A percentile compares a stretch with the other conserved stretches of the same genome.
Evolutionary conservation across 83 land plant species (phyloP).

Genomic region (Picea mariana): DNA sequence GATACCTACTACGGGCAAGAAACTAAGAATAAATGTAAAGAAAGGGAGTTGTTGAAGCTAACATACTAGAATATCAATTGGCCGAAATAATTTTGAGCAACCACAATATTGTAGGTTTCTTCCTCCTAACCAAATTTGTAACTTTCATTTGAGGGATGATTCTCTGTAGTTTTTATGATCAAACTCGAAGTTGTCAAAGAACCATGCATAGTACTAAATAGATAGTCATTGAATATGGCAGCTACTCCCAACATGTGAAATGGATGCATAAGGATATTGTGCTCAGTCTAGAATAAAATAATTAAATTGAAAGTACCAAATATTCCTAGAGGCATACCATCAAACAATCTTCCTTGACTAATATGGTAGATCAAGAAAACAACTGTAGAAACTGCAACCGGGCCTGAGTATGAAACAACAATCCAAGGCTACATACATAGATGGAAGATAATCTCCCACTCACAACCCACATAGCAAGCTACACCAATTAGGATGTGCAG

Average conservation of each 20-base stretch:
- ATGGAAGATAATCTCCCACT: constrained; percentile 27
- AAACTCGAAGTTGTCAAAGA: not conserved
- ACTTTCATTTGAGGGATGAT: no score
- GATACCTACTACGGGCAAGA: no score
- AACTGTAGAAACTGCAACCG: not conserved
- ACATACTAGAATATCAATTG: no score
- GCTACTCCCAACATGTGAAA: not conserved
- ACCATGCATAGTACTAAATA: not conserved
- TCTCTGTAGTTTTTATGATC: no score
- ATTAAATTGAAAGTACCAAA: not conserved
- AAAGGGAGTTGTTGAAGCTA: no score
- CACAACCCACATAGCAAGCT: constrained; percentile 32
- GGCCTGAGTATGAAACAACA: constrained; percentile 6
- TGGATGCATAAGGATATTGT: not conserved
- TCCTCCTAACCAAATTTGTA: no score
- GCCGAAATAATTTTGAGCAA: no score
- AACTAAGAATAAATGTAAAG: no score
- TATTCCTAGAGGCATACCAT: not conserved
- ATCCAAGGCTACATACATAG: constrained; percentile 22
- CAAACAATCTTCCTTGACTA: not conserved
- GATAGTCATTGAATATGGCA: not conserved
- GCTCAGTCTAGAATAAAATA: not conserved
- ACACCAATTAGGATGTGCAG: constrained; percentile 11
- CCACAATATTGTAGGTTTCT: no score
- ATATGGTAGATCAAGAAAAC: constrained; percentile 11